Evolutionary conservation across 805 yeast genomes (phyloP), one percentile per base, ranked within the genome.

Genomic region (Lipomyces yamadae): DNA sequence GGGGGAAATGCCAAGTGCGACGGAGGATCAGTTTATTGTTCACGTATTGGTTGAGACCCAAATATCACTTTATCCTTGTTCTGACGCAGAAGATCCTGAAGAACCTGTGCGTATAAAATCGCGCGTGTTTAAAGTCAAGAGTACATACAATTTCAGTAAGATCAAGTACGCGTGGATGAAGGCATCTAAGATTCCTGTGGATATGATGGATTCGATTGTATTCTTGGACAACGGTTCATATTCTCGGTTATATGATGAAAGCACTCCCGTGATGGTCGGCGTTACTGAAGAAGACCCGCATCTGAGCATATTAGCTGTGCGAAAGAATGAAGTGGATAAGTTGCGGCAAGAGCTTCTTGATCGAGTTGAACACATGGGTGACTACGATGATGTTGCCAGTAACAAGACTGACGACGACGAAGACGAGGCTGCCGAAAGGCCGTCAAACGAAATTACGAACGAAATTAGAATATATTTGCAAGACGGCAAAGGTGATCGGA

Each of bases 231-330:
- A 63, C 29, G 42, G 55, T 15, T 63, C 65, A 24, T 59, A 33
- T 29, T 58, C 55, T 11, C 29, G 62, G 30, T 56, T 69, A 10
- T 68, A 66, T 42, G 69, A 70, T 30, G 39, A 45, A 4, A 57
- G 65, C 4, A 61, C 72, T 18, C 72, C 72, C 5, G 32, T n/a
- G 24, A 42, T 37, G 48, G 56, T 70, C 29, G 67, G 69, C 11
- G 67, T 65, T 18, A 52, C 37, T 11, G 63, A 52, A 42, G 63
- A 30, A 2, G 56, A 65, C 18, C 71, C 72, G 18, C 32, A 45
- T 33, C n/a, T 69, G 29, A 59, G 39, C 5, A 58, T 70, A 32
- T 48, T 60, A 7, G 61, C 65, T 3, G 62, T 62, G 29, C 34
- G 56, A 13, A 48, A 30, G 35, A 60, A 39, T 15, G 71, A 65